phyloP scores from a whole-genome alignment of 2,329 filamentous ascomycete species.

The Neospermospora avenae region DNA sequence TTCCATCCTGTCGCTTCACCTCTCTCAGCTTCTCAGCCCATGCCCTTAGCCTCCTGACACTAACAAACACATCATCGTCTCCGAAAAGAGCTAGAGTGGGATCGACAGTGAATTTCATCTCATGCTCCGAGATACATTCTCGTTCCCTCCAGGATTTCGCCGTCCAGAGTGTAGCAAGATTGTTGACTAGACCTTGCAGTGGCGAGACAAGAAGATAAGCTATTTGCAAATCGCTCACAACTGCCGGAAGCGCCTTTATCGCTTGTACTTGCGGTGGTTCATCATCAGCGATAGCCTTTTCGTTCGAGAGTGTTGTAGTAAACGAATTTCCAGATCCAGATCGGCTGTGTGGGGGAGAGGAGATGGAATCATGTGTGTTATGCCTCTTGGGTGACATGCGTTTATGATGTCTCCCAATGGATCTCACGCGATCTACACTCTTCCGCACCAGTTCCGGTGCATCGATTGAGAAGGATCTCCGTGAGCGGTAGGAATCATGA shows the following conservation, averaged over 20 bases:
- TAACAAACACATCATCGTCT: slow-evolving; percentile 70
- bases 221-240: slow-evolving; percentile 34
- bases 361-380: slow-evolving; percentile 25
- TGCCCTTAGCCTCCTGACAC: slow-evolving; percentile 56
- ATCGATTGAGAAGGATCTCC: slow-evolving; percentile 31
- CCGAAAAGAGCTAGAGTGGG: slow-evolving; percentile 72
- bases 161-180: slow-evolving; percentile 54
- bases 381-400: slow-evolving; percentile 31
- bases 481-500: slow-evolving; percentile 33
- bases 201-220: slow-evolving; percentile 69
- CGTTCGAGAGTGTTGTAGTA: slow-evolving; percentile 8
- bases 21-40: slow-evolving; percentile 59
- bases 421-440: slow-evolving; percentile 40
- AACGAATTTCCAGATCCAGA: slow-evolving; percentile 10
- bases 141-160: slow-evolving; percentile 23
- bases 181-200: slow-evolving; percentile 56
- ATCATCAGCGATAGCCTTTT: slow-evolving; percentile 5
- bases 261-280: background rate
- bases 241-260: slow-evolving; percentile 15
- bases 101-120: slow-evolving; percentile 55
- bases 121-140: slow-evolving; percentile 34
- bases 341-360: slow-evolving; percentile 31
- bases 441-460: slow-evolving; percentile 37
- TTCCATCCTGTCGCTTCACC: slow-evolving; percentile 7
- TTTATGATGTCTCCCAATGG: slow-evolving; percentile 28